Percentiles rank a stretch among this genome's conserved stretches.
Evolutionary conservation across 202 grass and related monocot genomes (phyloP).

Genomic region (Panicum virgatum): DNA sequence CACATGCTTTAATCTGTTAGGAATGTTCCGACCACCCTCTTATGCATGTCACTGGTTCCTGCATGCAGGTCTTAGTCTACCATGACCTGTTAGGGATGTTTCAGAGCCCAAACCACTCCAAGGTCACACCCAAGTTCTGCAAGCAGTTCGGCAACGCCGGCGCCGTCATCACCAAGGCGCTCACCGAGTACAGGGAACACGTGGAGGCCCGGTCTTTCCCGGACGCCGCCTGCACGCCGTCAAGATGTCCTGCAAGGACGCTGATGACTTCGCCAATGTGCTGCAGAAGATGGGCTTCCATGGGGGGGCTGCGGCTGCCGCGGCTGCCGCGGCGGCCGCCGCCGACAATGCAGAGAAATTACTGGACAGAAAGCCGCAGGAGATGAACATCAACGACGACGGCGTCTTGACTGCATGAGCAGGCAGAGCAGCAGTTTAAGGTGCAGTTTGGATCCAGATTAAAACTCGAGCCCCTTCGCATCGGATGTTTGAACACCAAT

Average conservation of each 20-base stretch:
- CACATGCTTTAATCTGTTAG: no score
- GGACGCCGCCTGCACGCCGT: conserved; percentile 61
- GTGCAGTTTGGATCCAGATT: no score
- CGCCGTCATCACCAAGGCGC: conserved; percentile 61
- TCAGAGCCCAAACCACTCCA: conserved; percentile 82
- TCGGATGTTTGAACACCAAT: no score
- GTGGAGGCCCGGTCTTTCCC: conserved; percentile 69
- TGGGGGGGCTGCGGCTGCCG: no score
- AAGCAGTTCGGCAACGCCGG: conserved; percentile 76
- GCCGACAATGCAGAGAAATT: conserved; percentile 17
- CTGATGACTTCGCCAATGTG: conserved; percentile 54
- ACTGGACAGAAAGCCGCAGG: not conserved
- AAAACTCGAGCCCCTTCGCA: no score
- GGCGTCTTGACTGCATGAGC: not conserved
- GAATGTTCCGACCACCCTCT: no score
- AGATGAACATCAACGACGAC: not conserved
- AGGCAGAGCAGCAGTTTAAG: not conserved
- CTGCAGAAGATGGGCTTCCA: conserved; percentile 74
- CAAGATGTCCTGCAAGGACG: conserved; percentile 53
- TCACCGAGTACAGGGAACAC: conserved; percentile 72
- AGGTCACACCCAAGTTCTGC: conserved; percentile 88
- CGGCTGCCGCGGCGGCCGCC: conserved; percentile 59
- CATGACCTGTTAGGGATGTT: conserved; percentile 89
- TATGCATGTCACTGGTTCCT: not conserved
- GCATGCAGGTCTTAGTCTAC: conserved; percentile 82